Evolutionary conservation across 805 yeast genomes (phyloP), one percentile per base, ranked within the genome.

Genomic region (Cyberlindnera meyerae): DNA sequence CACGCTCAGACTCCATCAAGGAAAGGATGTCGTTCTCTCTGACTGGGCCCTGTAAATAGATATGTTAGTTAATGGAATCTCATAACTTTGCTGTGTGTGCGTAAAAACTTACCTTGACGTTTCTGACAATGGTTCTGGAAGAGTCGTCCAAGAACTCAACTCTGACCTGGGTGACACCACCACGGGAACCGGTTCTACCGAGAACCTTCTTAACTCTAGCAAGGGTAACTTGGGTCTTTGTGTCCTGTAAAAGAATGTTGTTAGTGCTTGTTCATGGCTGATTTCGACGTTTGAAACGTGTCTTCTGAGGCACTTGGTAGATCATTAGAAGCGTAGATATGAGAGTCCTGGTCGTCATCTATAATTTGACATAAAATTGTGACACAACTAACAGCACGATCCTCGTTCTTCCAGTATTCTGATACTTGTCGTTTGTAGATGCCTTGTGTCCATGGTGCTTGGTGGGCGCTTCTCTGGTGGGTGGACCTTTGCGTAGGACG

Each of bases 141-240:
- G 89, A 76, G 70, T 87, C 96, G 65, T 87, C 96, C 68, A 86
- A 76, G 82, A 86, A 87, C 74, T 86, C 95, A 65, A 86, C 96
- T 73, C 96, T 86, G 73, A 87, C 96, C 75, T 86, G 96, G 75
- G 95, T 86, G 73, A 86, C 96, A 79, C 96, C 96, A 84, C 97
- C 97, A 78, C 97, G 90, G 71, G 98, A 90, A 71, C 98, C 98
- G 82, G 98, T 90, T 77, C 98, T 90, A 72, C 97, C 97, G 74
- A 90, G 81, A 71, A 90, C 97, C 79, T 90, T 93, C 75, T 87
- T 87, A 68, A 90, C 98, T 81, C 90, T 90, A 70, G 97, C 98
- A 74, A 90, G 86, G 78, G 96, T 93, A 65, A 90, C 97, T 73
- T 80, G 66, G 63, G 71, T 54, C 49, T 54, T 54, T 31, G 58